phyloP scores from a whole-genome alignment of 176 grass and related monocot species.

The Phoenix dactylifera region DNA sequence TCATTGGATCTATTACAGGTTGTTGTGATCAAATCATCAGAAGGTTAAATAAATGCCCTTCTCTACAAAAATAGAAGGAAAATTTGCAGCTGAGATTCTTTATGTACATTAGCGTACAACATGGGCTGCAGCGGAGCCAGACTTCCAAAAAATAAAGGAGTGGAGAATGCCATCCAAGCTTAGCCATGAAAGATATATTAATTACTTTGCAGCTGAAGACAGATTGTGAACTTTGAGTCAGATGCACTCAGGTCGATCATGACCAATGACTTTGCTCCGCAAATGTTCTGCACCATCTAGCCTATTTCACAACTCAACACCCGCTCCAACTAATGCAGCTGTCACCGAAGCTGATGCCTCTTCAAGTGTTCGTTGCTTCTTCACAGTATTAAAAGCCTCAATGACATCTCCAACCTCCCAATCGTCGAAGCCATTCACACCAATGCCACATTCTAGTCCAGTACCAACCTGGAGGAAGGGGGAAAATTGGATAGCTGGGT shows the following conservation, averaged over 20 bases:
- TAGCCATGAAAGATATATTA: too few relatives aligned
- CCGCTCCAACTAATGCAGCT: constrained; percentile 65
- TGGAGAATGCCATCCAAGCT: too few relatives aligned
- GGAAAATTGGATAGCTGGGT: too few relatives aligned
- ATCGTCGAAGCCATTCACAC: constrained; percentile 65
- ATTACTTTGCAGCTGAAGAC: too few relatives aligned
- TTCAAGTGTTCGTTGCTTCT: constrained; percentile 79
- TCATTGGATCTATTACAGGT: neutral
- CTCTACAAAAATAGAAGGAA: constrained; percentile 32
- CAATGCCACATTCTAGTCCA: constrained; percentile 85
- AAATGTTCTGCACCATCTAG: constrained; percentile 1
- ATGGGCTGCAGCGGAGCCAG: neutral
- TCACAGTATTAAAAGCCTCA: constrained; percentile 74
- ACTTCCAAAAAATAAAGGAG: neutral
- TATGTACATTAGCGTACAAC: constrained; percentile 53
- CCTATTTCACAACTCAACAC: constrained; percentile 37
- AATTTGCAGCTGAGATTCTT: constrained; percentile 26
- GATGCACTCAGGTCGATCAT: too few relatives aligned
- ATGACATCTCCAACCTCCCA: constrained; percentile 72
- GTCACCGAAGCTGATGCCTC: constrained; percentile 74
- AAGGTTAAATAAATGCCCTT: constrained; percentile 24
- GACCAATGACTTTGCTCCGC: neutral
- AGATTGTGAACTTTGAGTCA: too few relatives aligned
- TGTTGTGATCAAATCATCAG: neutral
- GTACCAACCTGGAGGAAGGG: constrained; percentile 41